Evolutionary conservation across 2,329 filamentous ascomycete species (phyloP), one percentile per base, ranked within the genome.

Genomic region (Elsinoe australis): DNA sequence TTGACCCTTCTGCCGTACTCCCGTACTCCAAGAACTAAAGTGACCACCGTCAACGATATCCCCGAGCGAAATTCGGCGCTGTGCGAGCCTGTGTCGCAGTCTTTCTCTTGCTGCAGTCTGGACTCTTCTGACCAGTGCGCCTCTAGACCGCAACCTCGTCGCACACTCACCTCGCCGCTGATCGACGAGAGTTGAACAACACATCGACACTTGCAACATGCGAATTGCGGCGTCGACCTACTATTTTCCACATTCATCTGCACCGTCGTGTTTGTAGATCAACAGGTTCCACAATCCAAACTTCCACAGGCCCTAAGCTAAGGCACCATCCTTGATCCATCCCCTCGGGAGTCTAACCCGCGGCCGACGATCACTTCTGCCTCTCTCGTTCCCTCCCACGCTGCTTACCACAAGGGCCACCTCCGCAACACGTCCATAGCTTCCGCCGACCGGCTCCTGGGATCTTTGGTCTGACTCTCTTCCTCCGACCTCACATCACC

Each of bases 291-390:
- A 32, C 39, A 32, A 10, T 44, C 29, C 39, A 44, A 15, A 32
- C 39, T 44, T 44, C 36, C 18, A 8, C 21, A 12, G 21, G 22
- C 36, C 9, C 36, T 26, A 12, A 5, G 28, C 36, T 14, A 41
- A 28, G 21, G 15, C 36, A n/a, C n/a, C n/a, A n/a, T n/a, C n/a
- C n/a, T n/a, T n/a, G n/a, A n/a, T n/a, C 36, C 12, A 12, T 41
- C 5, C 2, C 14, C 17, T 18, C 24, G 35, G 18, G 34, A 38
- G 34, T 38, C 17, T 38, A 24, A 42, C 38, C 38, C 21, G 38
- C 38, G 38, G 38, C 12, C 39, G 39, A 17, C 39, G 39, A 44
- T 44, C 39, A 31, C 39, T 41, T 41, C 36, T 24, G 32, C 39
- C 17, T 44, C 26, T 18, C 17, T 12, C 14, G 26, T 18, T 29